A percentile compares a stretch with the other conserved stretches of the same genome.
Conservation (phyloP, 2,329 filamentous ascomycete genomes). For the Aspergillus fructus region DNA sequence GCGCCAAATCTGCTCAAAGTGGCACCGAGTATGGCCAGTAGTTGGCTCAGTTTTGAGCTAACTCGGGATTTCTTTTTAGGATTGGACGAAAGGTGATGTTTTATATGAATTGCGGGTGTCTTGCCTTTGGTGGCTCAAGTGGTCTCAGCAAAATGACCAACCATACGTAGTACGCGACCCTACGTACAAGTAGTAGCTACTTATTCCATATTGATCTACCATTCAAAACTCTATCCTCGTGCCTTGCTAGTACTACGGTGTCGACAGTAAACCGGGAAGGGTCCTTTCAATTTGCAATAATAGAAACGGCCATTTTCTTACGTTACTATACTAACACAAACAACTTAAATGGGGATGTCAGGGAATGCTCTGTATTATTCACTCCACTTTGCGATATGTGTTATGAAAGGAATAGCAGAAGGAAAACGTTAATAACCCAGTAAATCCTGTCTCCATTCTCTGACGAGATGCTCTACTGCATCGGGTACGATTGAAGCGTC, state of each 20-base stretch:
- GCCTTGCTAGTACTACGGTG: background rate
- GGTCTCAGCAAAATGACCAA: background rate
- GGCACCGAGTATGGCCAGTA: conserved; percentile 96
- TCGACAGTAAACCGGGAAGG: background rate
- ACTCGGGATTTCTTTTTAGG: conserved; percentile 80
- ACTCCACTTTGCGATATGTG: no score
- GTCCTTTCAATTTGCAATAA: background rate
- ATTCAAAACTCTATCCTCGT: background rate
- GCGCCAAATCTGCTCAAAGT: conserved; percentile 95
- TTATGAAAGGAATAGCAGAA: no score
- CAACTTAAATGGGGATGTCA: no score
- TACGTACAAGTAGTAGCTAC: background rate
- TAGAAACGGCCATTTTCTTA: background rate
- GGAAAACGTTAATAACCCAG: no score
- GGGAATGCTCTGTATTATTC: no score
- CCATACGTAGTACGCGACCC: background rate
- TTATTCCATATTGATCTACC: background rate
- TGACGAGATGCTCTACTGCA: no score
- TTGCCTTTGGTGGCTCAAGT: background rate
- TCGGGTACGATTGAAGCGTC: no score
- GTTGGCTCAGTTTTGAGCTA: conserved; percentile 96
- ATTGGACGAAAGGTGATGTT: conserved; percentile 39
- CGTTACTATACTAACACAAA: background rate
- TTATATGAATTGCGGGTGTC: background rate
- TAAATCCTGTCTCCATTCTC: no score